A percentile compares a stretch with the other conserved stretches of the same genome.
These are phyloP conservation scores for Mortierella alpina DNA, from an alignment of 192 early-diverging fungal genomes.

Conservation along the genomic window DNA sequence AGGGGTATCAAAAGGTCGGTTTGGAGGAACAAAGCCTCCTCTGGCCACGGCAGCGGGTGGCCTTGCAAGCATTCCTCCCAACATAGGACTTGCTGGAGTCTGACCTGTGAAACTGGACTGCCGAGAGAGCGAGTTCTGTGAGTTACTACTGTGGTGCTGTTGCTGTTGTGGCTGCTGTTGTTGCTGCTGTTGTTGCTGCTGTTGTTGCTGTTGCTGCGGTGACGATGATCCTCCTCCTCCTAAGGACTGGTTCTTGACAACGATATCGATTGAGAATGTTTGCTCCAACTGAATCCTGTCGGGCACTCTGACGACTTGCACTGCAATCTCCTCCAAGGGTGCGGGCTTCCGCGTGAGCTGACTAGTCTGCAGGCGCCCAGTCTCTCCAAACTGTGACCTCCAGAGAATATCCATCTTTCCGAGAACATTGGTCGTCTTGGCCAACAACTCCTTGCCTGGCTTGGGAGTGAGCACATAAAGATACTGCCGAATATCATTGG, in stretches of 20 bases:
- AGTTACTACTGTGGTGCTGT: not conserved
- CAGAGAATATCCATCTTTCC: conserved; percentile 97
- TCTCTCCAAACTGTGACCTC: conserved; percentile 89
- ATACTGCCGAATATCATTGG: conserved; percentile 91
- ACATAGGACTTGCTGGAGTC: conserved; percentile 1
- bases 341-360: conserved; percentile 89
- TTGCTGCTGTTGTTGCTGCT: conserved; percentile 2
- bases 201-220: conserved; percentile 11
- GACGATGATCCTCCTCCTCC: conserved; percentile 1
- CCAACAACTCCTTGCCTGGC: conserved; percentile 64
- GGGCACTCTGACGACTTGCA: conserved; percentile 63
- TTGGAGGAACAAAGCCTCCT: conserved; percentile 22
- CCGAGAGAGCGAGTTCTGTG: not conserved
- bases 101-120: conserved; percentile 14
- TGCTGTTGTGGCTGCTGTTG: conserved; percentile 7
- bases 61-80: conserved; percentile 25
- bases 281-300: conserved; percentile 63
- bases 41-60: conserved; percentile 42
- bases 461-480: conserved; percentile 84
- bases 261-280: conserved; percentile 72
- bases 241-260: conserved; percentile 45
- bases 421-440: conserved; percentile 81
- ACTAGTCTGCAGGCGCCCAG: conserved; percentile 91
- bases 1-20: conserved; percentile 12
- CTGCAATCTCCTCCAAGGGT: conserved; percentile 74